Evolutionary conservation across 495 filamentous ascomycete species (phyloP), one percentile per base, ranked within the genome.

Genomic region (Annulohypoxylon stygium): DNA sequence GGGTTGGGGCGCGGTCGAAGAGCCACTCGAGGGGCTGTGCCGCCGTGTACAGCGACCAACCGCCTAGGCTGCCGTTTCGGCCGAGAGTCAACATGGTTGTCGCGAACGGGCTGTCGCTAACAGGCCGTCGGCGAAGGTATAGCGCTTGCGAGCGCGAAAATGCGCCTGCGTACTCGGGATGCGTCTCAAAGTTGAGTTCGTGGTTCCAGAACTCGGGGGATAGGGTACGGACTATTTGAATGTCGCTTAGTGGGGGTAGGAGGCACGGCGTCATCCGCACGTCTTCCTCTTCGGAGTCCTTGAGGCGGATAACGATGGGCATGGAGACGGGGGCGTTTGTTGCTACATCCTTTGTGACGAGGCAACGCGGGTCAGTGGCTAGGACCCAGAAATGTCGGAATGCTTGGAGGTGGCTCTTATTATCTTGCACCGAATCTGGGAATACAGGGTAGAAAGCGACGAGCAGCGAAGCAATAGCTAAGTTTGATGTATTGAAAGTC

Each of bases 301-400:
- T 81, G 6, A 86, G 66, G 6, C 73, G 75, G 34, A 86, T 81
- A 30, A 77, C 71, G 69, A 99, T 86, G 0, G 93, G 91, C 18
- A 95, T 84, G 37, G 88, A 86, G 60, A 95, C 87, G 1, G 95
- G 93, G 10, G 91, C 90, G 61, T 92, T 87, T 0, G 92, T 95
- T 64, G 93, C 91, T 7, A 95, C 87, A 70, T 98, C 95, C 51
- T 93, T 91, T 7, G 91, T 87, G 3, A 99, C 86, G 4, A 98
- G 86, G 77, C 96, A 98, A 57, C 96, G 90, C 0, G 93, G 88
- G 69, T 98, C 96, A 6, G 93, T 91, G 5, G 97, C 96, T 9
- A 99, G 86, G 12, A 97, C 94, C 96, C 96, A 99, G 76, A 99
- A 90, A 80, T 99, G 96, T 1, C 97, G 91, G 85, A 98, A 97